Evolutionary conservation across 352 stramenopile genomes (phyloP), one percentile per base, ranked within the genome.

Genomic region (Pythium plurisporium): DNA sequence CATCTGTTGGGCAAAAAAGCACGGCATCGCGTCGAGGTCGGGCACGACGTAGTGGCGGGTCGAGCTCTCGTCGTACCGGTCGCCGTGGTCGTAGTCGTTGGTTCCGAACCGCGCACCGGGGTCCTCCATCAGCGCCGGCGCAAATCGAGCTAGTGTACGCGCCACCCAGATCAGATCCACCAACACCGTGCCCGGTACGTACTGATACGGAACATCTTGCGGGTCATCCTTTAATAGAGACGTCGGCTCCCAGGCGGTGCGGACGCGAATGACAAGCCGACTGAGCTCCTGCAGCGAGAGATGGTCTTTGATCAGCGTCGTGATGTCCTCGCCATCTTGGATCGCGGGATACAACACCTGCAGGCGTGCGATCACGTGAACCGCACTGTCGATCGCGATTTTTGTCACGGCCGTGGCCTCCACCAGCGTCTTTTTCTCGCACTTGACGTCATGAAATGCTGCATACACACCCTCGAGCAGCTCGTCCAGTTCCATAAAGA

Each of bases 381-480:
- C 46, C 0, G 59, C 67, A 25, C 34, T 48, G 9, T 69, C 37
- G 25, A 72, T 73, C 1, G 70, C 67, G 15, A 70, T 22, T 15
- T 75, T 67, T 0, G 63, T 64, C 23, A 73, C 70, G 1, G 67
- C 55, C 0, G 67, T 68, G 11, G 70, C 64, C n/a, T 79, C 70
- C 17, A 78, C 40, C 48, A 78, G 49, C 19, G 70, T 75, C 19
- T 65, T 69, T 25, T 56, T 25, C 44, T 75, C 48, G 12, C 55
- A 52, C 42, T 75, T 75, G 17, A 79, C 70, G 14, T 70, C 53
- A 11, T 55, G 34, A n/a, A 69, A 72, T 12, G 64, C 50, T 4
- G 4, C 53, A 30, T 69, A 68, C 6, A 74, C 70, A 26, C 36
- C 49, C 26, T 47, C 49, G 17, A 11, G 14, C 10, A 57, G 37